phyloP scores from a whole-genome alignment of 208 protist genomes.

The Trypanosoma boissoni region DNA sequence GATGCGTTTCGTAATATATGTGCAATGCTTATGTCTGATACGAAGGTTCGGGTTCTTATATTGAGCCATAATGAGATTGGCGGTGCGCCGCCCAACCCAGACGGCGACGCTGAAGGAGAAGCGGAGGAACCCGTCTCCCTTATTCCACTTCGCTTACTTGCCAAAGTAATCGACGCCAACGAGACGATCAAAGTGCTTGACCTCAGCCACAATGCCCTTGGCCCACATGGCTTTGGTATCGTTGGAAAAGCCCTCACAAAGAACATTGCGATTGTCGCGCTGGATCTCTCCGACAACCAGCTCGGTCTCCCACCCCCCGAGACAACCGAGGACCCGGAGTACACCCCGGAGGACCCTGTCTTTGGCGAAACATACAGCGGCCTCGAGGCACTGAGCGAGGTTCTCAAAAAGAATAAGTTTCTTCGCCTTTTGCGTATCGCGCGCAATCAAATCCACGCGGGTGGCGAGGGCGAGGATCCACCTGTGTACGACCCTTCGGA shows the following conservation, averaged over 20 bases:
- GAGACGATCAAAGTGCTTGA: conserved; percentile 77
- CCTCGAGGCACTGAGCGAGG: conserved; percentile 76
- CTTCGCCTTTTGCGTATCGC: conserved; percentile 64
- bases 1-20: conserved; percentile 65
- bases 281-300: conserved; percentile 76
- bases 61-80: conserved; percentile 43
- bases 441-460: conserved; percentile 80
- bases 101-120: conserved; percentile 5
- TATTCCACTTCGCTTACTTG: conserved; percentile 47
- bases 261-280: conserved; percentile 65
- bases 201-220: conserved; percentile 69
- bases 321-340: conserved; percentile 68
- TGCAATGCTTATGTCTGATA: conserved; percentile 38
- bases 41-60: conserved; percentile 47
- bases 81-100: conserved; percentile 14
- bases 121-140: conserved; percentile 38
- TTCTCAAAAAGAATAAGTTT: conserved; percentile 92
- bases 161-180: conserved; percentile 69
- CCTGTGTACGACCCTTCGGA: conserved; percentile 25
- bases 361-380: conserved; percentile 77
- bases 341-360: conserved; percentile 68
- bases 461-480: conserved; percentile 56
- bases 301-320: conserved; percentile 44
- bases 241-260: conserved; percentile 82
- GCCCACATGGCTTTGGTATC: conserved; percentile 77